phyloP scores from a whole-genome alignment of 176 grass and related monocot genomes.

The Themeda triandra region DNA sequence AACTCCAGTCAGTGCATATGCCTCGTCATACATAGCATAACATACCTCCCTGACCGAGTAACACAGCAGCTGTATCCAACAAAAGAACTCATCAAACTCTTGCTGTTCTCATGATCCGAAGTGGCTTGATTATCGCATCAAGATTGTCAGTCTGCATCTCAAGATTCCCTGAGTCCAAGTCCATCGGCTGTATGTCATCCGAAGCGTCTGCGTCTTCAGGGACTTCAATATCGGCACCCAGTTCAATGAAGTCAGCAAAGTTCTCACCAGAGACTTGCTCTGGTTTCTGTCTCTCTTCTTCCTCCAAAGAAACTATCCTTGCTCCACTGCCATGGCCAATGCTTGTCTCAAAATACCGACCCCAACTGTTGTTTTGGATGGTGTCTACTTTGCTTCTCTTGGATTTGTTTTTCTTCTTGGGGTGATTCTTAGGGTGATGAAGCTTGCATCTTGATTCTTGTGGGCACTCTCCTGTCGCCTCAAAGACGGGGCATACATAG shows the following conservation, averaged over 20 bases:
- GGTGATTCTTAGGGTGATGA: slow-evolving; percentile 93
- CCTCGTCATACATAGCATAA: neutral
- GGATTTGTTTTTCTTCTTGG: slow-evolving; percentile 64
- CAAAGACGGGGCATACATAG: slow-evolving; percentile 72
- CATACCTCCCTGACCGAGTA: neutral
- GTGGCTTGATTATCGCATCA: slow-evolving; percentile 76
- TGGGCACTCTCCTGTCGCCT: slow-evolving; percentile 74
- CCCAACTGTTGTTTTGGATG: slow-evolving; percentile 57
- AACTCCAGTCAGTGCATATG: neutral
- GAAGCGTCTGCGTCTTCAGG: neutral
- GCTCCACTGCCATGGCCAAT: slow-evolving; percentile 28
- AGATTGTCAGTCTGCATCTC: slow-evolving; percentile 49
- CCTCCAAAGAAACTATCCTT: slow-evolving; percentile 25
- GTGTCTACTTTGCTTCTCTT: slow-evolving; percentile 44
- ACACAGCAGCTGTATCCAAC: neutral
- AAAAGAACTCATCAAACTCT: slow-evolving; percentile 28
- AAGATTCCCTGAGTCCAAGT: slow-evolving; percentile 26
- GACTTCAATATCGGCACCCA: slow-evolving; percentile 18
- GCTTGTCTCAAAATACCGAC: slow-evolving; percentile 70
- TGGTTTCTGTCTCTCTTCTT: slow-evolving; percentile 31
- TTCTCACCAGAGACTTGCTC: slow-evolving; percentile 28
- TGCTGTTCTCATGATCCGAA: slow-evolving; percentile 68
- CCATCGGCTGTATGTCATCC: slow-evolving; percentile 15
- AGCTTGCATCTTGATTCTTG: slow-evolving; percentile 83
- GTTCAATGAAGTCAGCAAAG: slow-evolving; percentile 55